Evolutionary conservation across 495 filamentous ascomycete genomes (phyloP).

Genomic region (Patellaria atrata): DNA sequence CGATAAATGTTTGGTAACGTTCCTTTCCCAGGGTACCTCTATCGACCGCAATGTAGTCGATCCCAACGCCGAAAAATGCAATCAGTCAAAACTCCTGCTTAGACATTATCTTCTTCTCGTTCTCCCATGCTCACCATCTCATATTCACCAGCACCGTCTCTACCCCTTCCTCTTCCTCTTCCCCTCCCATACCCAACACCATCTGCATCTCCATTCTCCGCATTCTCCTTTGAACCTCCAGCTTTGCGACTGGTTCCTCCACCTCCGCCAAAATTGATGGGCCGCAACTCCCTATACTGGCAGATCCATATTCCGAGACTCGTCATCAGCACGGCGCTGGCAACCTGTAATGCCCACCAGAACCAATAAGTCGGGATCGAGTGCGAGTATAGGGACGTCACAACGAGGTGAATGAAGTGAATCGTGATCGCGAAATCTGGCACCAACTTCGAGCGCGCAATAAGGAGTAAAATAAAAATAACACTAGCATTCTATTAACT

Average conservation of each 20-base stretch:
- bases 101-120: constrained; percentile 23
- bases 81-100: too few relatives aligned
- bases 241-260: constrained; percentile 18
- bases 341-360: constrained; percentile 76
- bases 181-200: constrained; percentile 38
- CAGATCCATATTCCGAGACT: constrained; percentile 77
- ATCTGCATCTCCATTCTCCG: constrained; percentile 27
- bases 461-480: constrained; percentile 61
- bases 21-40: too few relatives aligned
- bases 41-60: too few relatives aligned
- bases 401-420: constrained; percentile 71
- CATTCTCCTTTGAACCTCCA: constrained; percentile 17
- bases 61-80: constrained; percentile 18
- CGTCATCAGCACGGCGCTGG: constrained; percentile 54
- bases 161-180: constrained; percentile 35
- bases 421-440: constrained; percentile 87
- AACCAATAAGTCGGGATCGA: constrained; percentile 57
- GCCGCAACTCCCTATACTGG: constrained; percentile 72
- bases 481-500: constrained; percentile 33
- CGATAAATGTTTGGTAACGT: too few relatives aligned
- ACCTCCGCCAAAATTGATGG: constrained; percentile 71
- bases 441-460: constrained; percentile 78
- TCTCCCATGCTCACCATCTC: constrained; percentile 63
- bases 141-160: constrained; percentile 55
- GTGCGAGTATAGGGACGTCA: constrained; percentile 60